A percentile compares a stretch with the other conserved stretches of the same genome.
phyloP scores from a whole-genome alignment of 2,329 filamentous ascomycete genomes.

The Cryphonectria naterciae region DNA sequence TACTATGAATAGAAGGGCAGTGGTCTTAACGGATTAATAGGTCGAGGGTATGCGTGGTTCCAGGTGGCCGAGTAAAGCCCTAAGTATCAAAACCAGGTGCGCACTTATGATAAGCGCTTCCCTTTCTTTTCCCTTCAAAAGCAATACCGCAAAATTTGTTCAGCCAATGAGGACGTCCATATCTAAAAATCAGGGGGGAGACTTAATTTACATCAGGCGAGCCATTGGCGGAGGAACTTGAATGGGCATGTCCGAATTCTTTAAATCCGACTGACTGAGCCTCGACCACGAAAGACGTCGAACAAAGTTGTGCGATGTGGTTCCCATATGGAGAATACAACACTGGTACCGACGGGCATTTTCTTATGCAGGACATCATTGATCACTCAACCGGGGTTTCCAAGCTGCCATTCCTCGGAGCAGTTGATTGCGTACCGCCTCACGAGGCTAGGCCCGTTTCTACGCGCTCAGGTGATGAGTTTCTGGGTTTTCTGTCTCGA shows the following conservation, averaged over 20 bases:
- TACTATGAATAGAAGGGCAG: too few relatives aligned
- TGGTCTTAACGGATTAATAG: too few relatives aligned
- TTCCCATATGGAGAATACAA: not conserved
- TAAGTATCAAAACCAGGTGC: too few relatives aligned
- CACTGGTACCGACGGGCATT: not conserved
- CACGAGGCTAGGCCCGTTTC: constrained; percentile 16
- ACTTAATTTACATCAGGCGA: not conserved
- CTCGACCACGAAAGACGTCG: not conserved
- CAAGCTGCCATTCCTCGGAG: constrained; percentile 10
- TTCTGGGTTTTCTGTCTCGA: not conserved
- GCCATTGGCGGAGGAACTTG: constrained; percentile 21
- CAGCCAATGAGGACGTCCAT: not conserved
- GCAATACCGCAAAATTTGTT: not conserved
- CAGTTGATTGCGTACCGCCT: constrained; percentile 16
- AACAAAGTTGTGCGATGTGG: not conserved
- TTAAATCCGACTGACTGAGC: not conserved
- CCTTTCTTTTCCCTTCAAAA: not conserved
- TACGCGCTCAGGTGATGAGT: not conserved
- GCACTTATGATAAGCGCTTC: too few relatives aligned
- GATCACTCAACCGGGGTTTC: not conserved
- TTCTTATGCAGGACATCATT: not conserved
- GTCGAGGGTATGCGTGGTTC: too few relatives aligned
- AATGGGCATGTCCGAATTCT: not conserved
- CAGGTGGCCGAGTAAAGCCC: too few relatives aligned
- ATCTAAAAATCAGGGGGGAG: not conserved